These are phyloP conservation scores for Saccharomyces hybrid DNA, from an alignment of 1,139 yeast genomes.

Conservation along the genomic window DNA sequence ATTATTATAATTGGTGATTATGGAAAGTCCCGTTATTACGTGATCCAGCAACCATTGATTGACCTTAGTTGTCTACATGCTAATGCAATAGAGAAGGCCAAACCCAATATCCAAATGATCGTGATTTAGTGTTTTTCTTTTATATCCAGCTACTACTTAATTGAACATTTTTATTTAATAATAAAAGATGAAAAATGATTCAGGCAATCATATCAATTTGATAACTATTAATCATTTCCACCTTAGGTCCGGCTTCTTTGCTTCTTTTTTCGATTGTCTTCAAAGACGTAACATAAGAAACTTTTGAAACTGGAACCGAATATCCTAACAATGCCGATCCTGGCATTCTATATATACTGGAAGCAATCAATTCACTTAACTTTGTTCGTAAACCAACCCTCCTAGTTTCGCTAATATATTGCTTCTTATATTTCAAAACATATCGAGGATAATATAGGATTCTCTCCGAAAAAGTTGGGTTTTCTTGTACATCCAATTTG, in stretches of 20 bases:
- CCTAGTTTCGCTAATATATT: slow-evolving; percentile 11
- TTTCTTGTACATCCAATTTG: slow-evolving; percentile 1
- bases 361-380: slow-evolving; percentile 18
- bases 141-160: neutral
- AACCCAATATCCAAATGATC: neutral
- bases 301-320: slow-evolving; percentile 22
- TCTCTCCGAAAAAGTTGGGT: neutral
- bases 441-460: neutral
- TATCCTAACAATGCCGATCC: slow-evolving; percentile 23
- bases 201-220: slow-evolving; percentile 15
- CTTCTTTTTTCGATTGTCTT: slow-evolving; percentile 8
- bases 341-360: slow-evolving; percentile 18
- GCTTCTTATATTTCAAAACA: slow-evolving; percentile 9
- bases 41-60: neutral
- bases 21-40: neutral
- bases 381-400: slow-evolving; percentile 17
- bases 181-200: neutral
- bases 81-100: neutral
- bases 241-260: slow-evolving; percentile 2
- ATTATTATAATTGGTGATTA: neutral
- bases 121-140: neutral
- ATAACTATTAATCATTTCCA: slow-evolving; percentile 17
- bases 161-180: neutral
- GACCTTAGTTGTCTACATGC: neutral
- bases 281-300: slow-evolving; percentile 15